phyloP scores from a whole-genome alignment of 169 alveolate genomes.

The Eimeria sp. region DNA sequence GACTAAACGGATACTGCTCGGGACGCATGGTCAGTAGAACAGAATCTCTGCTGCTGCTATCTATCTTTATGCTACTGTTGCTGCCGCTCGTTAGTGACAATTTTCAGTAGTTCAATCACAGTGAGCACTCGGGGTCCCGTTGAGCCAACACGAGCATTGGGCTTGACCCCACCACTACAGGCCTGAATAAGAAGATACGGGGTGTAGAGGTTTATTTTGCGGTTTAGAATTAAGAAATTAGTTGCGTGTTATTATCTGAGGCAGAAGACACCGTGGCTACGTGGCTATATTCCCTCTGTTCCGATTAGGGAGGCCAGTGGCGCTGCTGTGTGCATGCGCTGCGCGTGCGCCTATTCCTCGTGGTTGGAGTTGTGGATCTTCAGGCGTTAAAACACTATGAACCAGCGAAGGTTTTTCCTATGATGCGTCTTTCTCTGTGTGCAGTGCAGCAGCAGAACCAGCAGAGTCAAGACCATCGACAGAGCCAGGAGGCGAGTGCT shows the following conservation, averaged over 20 bases:
- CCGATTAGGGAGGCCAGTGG: not conserved
- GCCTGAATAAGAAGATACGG: not conserved
- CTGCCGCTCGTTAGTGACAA: not conserved
- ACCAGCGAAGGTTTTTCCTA: not conserved
- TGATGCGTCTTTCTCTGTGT: constrained; percentile 31
- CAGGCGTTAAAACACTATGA: not conserved
- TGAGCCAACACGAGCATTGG: too few species aligned
- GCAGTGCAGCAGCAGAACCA: constrained; percentile 33
- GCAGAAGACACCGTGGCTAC: not conserved
- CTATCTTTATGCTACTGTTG: not conserved
- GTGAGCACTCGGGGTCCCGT: not conserved
- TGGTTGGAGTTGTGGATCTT: not conserved
- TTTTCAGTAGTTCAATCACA: not conserved
- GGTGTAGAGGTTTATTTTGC: not conserved
- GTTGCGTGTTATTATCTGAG: not conserved
- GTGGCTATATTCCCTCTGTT: not conserved
- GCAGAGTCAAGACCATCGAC: constrained; percentile 12
- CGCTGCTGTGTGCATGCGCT: constrained; percentile 8
- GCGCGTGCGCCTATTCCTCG: not conserved
- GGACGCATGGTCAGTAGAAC: not conserved
- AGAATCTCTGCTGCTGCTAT: not conserved
- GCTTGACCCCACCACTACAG: not conserved
- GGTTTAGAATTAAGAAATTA: not conserved
- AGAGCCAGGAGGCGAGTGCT: not conserved
- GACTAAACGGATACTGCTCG: not conserved